Base-by-base conservation (phyloP, 371 early-diverging fungal species). In the Zopfochytrium polystomum region DNA sequence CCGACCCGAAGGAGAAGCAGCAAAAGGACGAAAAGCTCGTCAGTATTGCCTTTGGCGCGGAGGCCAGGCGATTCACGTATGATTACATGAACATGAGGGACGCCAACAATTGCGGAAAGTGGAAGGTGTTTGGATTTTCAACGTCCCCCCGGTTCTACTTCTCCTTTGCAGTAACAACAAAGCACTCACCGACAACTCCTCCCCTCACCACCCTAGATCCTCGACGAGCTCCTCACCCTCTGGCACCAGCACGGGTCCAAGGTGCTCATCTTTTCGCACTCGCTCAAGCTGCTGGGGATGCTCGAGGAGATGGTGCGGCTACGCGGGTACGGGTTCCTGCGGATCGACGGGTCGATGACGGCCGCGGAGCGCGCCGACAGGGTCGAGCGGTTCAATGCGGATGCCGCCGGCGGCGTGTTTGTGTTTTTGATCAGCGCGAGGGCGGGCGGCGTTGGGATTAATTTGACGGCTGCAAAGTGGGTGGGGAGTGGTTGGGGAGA, bases 381-480 rank as follows among this genome's bases (percentile, higher is more conserved):
- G 66, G 83, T 99, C 30, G 83, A 89, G 51, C 47, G 69, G 33
- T 98, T 95, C 71, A 95, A 93, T 63, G 81, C 81, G 7, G 87
- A 90, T 64, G 89, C 92, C 15, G 85, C 83, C 0, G n/a, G n/a
- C n/a, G n/a, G n/a, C n/a, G 88, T 85, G 62, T 89, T 90, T 73
- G 86, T 95, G 7, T 99, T 99, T 70, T 65, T 99, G 57, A 81
- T 99, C 34, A 92, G 92, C 79, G 99, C 99, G 4, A 81, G 98
- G 46, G 99, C 99, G 44, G 99, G 99, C 71, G 99, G 99, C 27
- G 79, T 97, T 54, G 99, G 99, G 58, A 83, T 99, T 29, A 99
- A 99, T 74, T 76, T 99, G 70, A 97, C 97, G 67, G 89, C 97
- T n/a, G 99, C 99, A n/a, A n/a, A n/a, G n/a, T n/a, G n/a, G n/a